phyloP scores from a whole-genome alignment of 2,329 filamentous ascomycete species.

The Ceratocystis lukuohia region DNA sequence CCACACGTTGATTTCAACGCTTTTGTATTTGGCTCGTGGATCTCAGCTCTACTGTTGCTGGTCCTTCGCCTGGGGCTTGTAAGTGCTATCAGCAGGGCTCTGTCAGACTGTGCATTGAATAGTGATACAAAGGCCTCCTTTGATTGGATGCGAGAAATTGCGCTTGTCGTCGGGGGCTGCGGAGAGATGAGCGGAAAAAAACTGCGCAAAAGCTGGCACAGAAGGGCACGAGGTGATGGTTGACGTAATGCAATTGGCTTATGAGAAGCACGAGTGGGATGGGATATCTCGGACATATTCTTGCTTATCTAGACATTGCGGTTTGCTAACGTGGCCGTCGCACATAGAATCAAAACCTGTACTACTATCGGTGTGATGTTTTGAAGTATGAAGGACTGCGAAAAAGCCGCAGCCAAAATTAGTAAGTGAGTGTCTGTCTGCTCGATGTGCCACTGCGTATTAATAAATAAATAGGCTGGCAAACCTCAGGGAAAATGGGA shows the following conservation, averaged over 20 bases:
- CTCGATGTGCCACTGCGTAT: background rate
- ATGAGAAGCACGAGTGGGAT: slow-evolving; percentile 27
- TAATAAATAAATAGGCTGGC: background rate
- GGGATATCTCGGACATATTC: background rate
- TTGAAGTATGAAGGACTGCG: slow-evolving; percentile 34
- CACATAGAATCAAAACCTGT: slow-evolving; percentile 26
- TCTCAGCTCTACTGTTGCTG: background rate
- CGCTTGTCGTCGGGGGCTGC: slow-evolving; percentile 47
- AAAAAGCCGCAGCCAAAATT: slow-evolving; percentile 30
- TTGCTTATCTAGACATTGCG: background rate
- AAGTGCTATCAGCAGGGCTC: background rate
- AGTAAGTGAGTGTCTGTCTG: slow-evolving; percentile 1
- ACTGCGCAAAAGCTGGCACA: slow-evolving; percentile 40
- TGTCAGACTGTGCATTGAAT: slow-evolving; percentile 22
- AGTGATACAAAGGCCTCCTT: slow-evolving; percentile 33
- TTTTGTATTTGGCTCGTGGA: background rate
- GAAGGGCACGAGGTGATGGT: slow-evolving; percentile 40
- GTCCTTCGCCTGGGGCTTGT: background rate
- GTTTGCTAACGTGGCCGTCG: slow-evolving; percentile 9
- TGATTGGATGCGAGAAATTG: slow-evolving; percentile 42
- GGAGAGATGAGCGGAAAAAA: slow-evolving; percentile 43
- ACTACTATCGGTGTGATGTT: slow-evolving; percentile 45
- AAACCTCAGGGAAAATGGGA: slow-evolving; percentile 7
- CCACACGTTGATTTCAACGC: background rate
- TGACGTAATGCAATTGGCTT: slow-evolving; percentile 39